Evolutionary conservation across 805 yeast genomes (phyloP).

Genomic region (Ogataea naganishii): DNA sequence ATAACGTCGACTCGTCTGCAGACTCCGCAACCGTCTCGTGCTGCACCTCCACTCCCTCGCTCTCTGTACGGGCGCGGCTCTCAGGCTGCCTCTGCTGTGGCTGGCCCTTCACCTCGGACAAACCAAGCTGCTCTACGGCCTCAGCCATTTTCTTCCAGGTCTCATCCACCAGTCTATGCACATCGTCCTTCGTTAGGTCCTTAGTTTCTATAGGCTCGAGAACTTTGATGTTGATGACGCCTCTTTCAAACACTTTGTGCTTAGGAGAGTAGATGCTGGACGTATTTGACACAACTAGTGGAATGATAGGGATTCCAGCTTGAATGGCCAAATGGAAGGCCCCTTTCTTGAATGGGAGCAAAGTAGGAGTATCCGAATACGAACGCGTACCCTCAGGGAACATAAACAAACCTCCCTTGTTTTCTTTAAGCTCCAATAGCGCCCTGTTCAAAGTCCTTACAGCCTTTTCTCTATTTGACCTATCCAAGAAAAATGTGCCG

Average conservation of each 20-base stretch:
- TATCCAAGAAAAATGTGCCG: conserved; percentile 86
- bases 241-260: conserved; percentile 59
- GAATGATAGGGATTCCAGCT: conserved; percentile 83
- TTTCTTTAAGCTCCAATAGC: conserved; percentile 45
- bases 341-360: conserved; percentile 92
- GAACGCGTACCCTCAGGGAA: conserved; percentile 99
- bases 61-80: too few species aligned
- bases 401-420: conserved; percentile 72
- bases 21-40: too few species aligned
- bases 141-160: conserved; percentile 51
- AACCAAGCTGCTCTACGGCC: conserved; percentile 33
- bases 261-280: conserved; percentile 59
- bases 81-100: too few species aligned
- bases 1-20: too few species aligned
- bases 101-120: conserved; percentile 25
- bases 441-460: conserved; percentile 68
- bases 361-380: conserved; percentile 51
- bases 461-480: conserved; percentile 70
- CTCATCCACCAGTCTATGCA: conserved; percentile 47
- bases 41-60: too few species aligned
- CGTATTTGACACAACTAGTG: conserved; percentile 82
- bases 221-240: conserved; percentile 71
- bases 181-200: conserved; percentile 63
- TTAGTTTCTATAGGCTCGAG: conserved; percentile 73
- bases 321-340: conserved; percentile 96